Evolutionary conservation across 1,284 basidiomycete genomes (phyloP), one percentile per base, ranked within the genome.

Genomic region (Pseudozyma sp.): DNA sequence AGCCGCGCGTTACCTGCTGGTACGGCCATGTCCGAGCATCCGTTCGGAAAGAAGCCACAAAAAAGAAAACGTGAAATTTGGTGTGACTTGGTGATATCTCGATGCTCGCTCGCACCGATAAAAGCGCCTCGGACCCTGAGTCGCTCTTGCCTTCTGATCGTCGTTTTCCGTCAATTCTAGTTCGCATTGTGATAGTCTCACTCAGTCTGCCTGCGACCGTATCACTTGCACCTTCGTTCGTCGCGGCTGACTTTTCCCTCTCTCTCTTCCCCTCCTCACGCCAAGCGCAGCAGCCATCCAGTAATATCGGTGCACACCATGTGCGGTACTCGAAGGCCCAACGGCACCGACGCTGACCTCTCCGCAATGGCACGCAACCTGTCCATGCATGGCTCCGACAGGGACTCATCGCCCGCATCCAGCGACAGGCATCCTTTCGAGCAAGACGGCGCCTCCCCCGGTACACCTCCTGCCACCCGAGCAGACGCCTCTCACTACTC

Each of bases 401-500:
- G 60, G 13, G 64, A 75, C 24, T 61, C 72, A 7, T 71, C 73
- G 7, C 65, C 73, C 14, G 65, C 64, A 13, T 71, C 68, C 2
- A 71, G 64, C 54, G 73, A 75, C 11, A 50, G 64, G 17, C 51
- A 52, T 44, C 51, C 68, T 40, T 68, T 71, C 44, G 75, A 70
- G 19, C 56, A 56, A 19, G 59, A 57, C 39, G 54, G 52, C 19
- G 48, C 44, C 10, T 54, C 60, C 5, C 54, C 59, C 17, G 63
- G 54, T 13, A 79, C 75, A 10, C 77, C 72, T 3, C 76, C 76
- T 31, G 62, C 58, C 3, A 56, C 60, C 31, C 58, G 73, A 10
- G 69, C 67, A 34, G 73, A 71, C 24, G 66, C 67, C 34, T 64
- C 75, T 16, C 69, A 76, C 60, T 80, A 80, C 44, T 71, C 68